Base-by-base conservation (phyloP, 2,329 filamentous ascomycete species). In the Aspergillus brasiliensis region DNA sequence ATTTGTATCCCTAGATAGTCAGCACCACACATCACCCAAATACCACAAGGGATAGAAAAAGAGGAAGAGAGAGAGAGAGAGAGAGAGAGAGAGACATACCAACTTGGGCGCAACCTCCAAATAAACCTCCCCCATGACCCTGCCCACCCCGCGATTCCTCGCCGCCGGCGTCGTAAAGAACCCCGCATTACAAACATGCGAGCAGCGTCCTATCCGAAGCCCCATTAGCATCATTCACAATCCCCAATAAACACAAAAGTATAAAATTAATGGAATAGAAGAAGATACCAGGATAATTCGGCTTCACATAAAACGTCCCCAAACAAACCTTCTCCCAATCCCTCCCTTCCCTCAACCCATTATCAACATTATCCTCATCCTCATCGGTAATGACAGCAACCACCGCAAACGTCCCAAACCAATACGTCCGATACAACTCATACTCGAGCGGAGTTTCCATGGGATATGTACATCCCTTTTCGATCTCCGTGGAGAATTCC, bases 261-360 rank as follows among this genome's bases (percentile, higher is more conserved):
- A 15, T 27, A 19, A n/a, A 19, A 5, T 19, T 25, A 10, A 13
- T 10, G 40, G 17, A 44, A 54, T 17, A 27, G 25, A 44, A 42
- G 5, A 68, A 64, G n/a, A 55, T 59, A 77, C 75, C 75, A 15
- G 75, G 75, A 72, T 77, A 77, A 69, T 77, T 77, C 28, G 75
- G 75, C 65, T 77, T 77, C 28, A 75, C 64, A 73, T 77, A 77
- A 64, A 77, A 77, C 46, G 75, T 77, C 25, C 75, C 75, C 65
- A 77, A 38, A 60, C 75, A 77, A 40, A 67, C 67, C 57, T 57
- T 69, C 59, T 70, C 69, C 75, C 75, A 77, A 42, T 77, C 65
- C 53, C 71, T 63, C 0, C 64, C 73, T 28, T 72, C 67, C 15
- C 54, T 53, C 51, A 72, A 23, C 1, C 60, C 64, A 27, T 64